These are phyloP conservation scores for Vicia faba DNA, from an alignment of 306 rosid genomes.

Conservation along the genomic window DNA sequence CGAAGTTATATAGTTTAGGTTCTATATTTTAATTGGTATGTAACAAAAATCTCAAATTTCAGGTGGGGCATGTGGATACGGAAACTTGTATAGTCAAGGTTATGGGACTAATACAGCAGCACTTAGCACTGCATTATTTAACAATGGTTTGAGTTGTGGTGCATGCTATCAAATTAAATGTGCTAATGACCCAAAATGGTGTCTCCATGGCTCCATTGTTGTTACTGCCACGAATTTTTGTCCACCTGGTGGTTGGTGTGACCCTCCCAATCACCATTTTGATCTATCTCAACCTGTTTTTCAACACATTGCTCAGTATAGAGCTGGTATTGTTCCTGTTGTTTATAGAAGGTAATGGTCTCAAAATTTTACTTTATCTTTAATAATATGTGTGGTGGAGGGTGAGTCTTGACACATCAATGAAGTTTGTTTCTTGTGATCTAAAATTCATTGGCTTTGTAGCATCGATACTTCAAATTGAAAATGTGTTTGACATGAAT, in stretches of 20 bases:
- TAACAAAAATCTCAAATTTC: neutral
- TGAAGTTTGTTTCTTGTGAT: too few relatives aligned
- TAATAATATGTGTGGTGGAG: neutral
- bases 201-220: constrained; percentile 57
- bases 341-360: constrained; percentile 52
- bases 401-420: too few relatives aligned
- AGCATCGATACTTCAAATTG: too few relatives aligned
- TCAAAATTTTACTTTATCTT: neutral
- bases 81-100: constrained; percentile 77
- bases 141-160: constrained; percentile 80
- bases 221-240: constrained; percentile 91
- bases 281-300: constrained; percentile 80
- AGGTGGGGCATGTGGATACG: constrained; percentile 94
- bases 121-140: constrained; percentile 71
- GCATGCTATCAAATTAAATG: constrained; percentile 71
- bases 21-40: neutral
- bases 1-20: constrained; percentile 8
- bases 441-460: too few relatives aligned
- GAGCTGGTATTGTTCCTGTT: constrained; percentile 76
- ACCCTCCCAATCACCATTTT: constrained; percentile 78
- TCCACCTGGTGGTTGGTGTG: constrained; percentile 90
- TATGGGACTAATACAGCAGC: constrained; percentile 85
- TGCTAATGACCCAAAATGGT: constrained; percentile 74
- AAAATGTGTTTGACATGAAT: too few relatives aligned
- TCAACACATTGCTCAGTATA: constrained; percentile 69